These are phyloP conservation scores for Trichosporon asahii DNA, from an alignment of 1,284 basidiomycete genomes.

Conservation along the genomic window DNA sequence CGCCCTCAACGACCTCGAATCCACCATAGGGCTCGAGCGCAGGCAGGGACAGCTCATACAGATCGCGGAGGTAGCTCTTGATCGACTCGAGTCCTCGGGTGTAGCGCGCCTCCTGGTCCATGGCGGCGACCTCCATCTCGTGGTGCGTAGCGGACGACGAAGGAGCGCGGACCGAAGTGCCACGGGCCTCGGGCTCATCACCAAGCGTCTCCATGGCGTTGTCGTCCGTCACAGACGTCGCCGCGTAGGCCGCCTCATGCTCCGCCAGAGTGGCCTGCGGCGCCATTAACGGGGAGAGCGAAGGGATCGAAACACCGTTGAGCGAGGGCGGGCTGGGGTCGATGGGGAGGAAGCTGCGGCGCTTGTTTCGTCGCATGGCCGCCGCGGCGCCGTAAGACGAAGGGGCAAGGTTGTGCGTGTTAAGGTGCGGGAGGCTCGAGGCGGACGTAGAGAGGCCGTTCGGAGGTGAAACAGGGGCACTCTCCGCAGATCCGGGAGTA, in stretches of 20 bases:
- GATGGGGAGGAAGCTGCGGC: constrained; percentile 80
- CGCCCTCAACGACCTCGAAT: constrained; percentile 39
- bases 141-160: constrained; percentile 15
- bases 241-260: constrained; percentile 3
- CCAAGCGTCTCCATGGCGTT: constrained; percentile 25
- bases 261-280: constrained; percentile 23
- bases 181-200: constrained; percentile 20
- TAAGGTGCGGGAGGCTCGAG: neutral
- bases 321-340: constrained; percentile 56
- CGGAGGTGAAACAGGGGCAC: constrained; percentile 4
- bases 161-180: constrained; percentile 24
- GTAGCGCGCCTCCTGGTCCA: constrained; percentile 37
- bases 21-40: constrained; percentile 44
- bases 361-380: constrained; percentile 52
- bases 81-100: constrained; percentile 70
- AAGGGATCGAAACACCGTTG: constrained; percentile 56
- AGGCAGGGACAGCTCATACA: constrained; percentile 70
- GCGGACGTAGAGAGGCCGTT: neutral
- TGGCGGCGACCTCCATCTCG: constrained; percentile 22
- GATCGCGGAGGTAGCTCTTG: constrained; percentile 90
- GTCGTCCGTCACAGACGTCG: neutral
- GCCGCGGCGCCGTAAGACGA: neutral
- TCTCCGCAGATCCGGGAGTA: neutral
- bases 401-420: neutral
- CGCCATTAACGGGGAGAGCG: constrained; percentile 60